Base-by-base conservation (phyloP, 2,329 filamentous ascomycete species). In the Penicillium sp. region DNA sequence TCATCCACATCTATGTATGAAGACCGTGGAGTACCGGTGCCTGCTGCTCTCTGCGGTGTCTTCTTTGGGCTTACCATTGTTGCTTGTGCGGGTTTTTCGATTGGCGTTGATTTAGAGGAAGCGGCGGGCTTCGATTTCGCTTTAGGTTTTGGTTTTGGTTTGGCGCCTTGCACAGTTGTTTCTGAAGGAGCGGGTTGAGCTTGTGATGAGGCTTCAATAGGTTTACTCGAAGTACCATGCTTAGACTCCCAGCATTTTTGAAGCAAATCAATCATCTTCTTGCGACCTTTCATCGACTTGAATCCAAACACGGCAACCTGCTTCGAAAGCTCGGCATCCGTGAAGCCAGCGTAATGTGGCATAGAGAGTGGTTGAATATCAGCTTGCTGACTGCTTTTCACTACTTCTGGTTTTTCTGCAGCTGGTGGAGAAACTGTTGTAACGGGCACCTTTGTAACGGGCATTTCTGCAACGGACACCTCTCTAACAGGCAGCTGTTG, bases 241-340 rank as follows among this genome's bases (percentile, higher is more conserved):
- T 85, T 85, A 54, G 84, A 85, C 60, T 82, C 74, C 88, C 89
- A 92, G 69, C 89, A 92, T 65, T 85, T 82, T 49, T 89, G 77
- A 12, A 92, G 75, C 11, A 91, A 72, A 1, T 83, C 77, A 57
- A 92, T 85, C 86, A 90, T 90, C 8, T 84, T 84, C 47, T 81
- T 79, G 18, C 89, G 81, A 53, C 78, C 84, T 67, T 86, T 89
- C 27, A 92, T 76, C 1, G 86, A 77, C 67, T 92, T 92, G 73
- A 92, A 92, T 0, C 87, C 88, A 65, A 85, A 91, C 0, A 79
- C 77, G 5, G 81, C 75, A 43, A 92, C 75, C 64, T 88, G 81
- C 53, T 80, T 83, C 2, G 84, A 76, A 15, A 92, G 75, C 55
- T 89, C 83, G 8, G 79, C 73, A 57, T 88, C 86, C 3, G 86